Evolutionary conservation across 768 basidiomycete species (phyloP), one percentile per base, ranked within the genome.

Genomic region (Rhizopogon salebrosus): DNA sequence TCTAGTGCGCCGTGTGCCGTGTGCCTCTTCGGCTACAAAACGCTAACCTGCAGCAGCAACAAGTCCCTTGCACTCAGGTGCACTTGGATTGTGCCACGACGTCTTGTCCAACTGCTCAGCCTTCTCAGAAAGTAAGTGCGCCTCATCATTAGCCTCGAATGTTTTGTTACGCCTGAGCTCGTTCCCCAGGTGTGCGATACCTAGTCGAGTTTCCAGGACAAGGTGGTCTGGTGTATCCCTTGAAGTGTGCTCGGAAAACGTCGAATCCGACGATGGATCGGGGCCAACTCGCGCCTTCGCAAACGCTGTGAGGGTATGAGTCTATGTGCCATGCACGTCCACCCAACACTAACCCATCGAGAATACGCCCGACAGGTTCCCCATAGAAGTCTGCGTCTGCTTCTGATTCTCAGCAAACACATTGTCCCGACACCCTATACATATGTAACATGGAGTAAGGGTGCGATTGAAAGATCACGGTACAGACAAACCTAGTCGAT

Each of bases 61-160:
- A 27, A 48, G 16, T 34, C 53, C 54, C 4, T 39, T 48, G 18
- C 18, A 27, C 18, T 52, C 14, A 14, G 13, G n/a, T 13, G 14
- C 26, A 34, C 41, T 27, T 22, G 27, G 16, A 35, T 22, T 53
- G 20, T 2, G 22, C 18, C 13, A 13, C 54, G 4, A 52, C 43
- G 45, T 23, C 54, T 37, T 54, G 42, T 67, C 67, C 34, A 67
- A 48, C 6, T 49, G 45, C 31, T 55, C 61, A 7, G 69, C 65
- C 8, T 64, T 54, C 42, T 65, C 67, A 6, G 54, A 53, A 51
- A 67, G 53, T 14, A 46, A 53, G 23, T 48, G 55, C 23, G 56
- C 57, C 5, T 42, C 57, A 4, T 54, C 61, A 1, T 59, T 51
- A 14, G 58, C 60, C 4, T 40, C 58, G 18, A 54, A 56, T 1